Percentiles rank a stretch among this genome's conserved stretches.
Evolutionary conservation across 2,329 filamentous ascomycete genomes (phyloP).

Genomic region (Ceratocystis variospora): DNA sequence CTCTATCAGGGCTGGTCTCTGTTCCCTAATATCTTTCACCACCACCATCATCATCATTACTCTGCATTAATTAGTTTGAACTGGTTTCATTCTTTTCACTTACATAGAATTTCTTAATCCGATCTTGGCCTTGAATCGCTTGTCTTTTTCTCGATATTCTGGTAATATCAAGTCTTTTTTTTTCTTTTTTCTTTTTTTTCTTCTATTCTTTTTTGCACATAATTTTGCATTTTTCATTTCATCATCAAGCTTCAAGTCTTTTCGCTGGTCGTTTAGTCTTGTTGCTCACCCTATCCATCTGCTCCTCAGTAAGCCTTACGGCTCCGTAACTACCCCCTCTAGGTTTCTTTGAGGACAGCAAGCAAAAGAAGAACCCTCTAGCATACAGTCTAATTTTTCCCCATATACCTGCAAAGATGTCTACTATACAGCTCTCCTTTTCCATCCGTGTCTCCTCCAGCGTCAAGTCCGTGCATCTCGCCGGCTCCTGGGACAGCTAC

Average conservation of each 20-base stretch:
- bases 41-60: constrained; percentile 22
- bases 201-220: background rate
- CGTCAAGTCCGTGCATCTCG: constrained; percentile 93
- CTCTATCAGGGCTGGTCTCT: constrained; percentile 42
- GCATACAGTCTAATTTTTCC: constrained; percentile 1
- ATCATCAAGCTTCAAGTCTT: constrained; percentile 18
- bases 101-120: constrained; percentile 15
- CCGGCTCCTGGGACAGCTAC: constrained; percentile 98
- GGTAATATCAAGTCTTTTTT: constrained; percentile 19
- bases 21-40: constrained; percentile 23
- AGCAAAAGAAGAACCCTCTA: constrained; percentile 18
- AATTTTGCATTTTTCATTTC: background rate
- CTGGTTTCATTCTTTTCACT: constrained; percentile 18
- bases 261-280: constrained; percentile 23
- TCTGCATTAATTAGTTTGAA: constrained; percentile 17
- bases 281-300: constrained; percentile 23
- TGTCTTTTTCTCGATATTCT: constrained; percentile 12
- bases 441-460: constrained; percentile 88
- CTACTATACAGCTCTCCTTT: constrained; percentile 87
- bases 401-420: constrained; percentile 46
- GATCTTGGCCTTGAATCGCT: constrained; percentile 16
- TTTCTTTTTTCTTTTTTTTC: constrained; percentile 12
- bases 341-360: constrained; percentile 17
- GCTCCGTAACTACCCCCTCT: constrained; percentile 26
- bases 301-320: constrained; percentile 23